Evolutionary conservation across 371 early-diverging fungal genomes (phyloP).

Genomic region (Funneliformis caledonium): DNA sequence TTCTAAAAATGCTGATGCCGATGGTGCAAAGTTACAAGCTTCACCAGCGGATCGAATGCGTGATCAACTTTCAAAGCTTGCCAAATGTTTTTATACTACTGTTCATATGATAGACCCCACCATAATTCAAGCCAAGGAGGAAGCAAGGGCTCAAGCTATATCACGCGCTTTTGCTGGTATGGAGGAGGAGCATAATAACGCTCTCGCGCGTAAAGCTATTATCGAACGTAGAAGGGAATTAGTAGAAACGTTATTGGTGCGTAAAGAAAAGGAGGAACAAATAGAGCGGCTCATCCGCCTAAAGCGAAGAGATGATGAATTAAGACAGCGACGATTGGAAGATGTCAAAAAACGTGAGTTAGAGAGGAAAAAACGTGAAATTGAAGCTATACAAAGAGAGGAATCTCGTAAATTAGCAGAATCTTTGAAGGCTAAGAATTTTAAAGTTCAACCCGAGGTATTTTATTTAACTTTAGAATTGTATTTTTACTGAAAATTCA

Average conservation of each 20-base stretch:
- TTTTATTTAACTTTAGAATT: neutral
- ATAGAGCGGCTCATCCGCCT: constrained; percentile 71
- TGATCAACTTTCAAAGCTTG: constrained; percentile 78
- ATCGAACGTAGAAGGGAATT: constrained; percentile 94
- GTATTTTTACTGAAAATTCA: neutral
- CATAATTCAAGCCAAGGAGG: constrained; percentile 64
- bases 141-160: constrained; percentile 68
- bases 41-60: constrained; percentile 89
- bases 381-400: constrained; percentile 80
- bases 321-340: constrained; percentile 82
- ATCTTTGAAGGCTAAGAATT: constrained; percentile 79
- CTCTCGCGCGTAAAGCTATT: constrained; percentile 77
- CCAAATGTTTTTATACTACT: constrained; percentile 80
- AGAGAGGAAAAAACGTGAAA: constrained; percentile 79
- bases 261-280: constrained; percentile 81
- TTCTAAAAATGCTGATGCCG: constrained; percentile 70
- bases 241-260: constrained; percentile 77
- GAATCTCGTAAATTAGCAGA: constrained; percentile 91
- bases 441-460: constrained; percentile 71
- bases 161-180: constrained; percentile 67
- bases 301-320: constrained; percentile 87
- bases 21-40: constrained; percentile 85
- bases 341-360: constrained; percentile 83
- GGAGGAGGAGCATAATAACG: constrained; percentile 83
- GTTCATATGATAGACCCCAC: constrained; percentile 86